Evolutionary conservation across 495 filamentous ascomycete species (phyloP), one percentile per base, ranked within the genome.

Genomic region (Penicillium riverlandense): DNA sequence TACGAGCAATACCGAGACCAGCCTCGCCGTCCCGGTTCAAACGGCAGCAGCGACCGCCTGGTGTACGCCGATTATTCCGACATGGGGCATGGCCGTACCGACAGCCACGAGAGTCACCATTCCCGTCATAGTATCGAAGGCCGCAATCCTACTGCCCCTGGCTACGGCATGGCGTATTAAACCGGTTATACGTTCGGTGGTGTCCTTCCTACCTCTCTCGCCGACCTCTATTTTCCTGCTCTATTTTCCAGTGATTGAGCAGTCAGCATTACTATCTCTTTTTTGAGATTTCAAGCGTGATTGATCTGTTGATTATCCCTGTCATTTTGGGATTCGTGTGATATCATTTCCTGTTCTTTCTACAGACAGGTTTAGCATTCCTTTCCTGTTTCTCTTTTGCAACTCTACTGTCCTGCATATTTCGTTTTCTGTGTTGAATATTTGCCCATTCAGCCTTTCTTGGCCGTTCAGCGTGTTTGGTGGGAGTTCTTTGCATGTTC

Each of bases 1-100:
- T 66, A 67, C 41, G 66, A 67, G 37, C 57, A 71, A 4, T 75
- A 73, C 49, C 63, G 65, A 15, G 67, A 76, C 38, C 56, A 68
- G 31, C 35, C 56, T 22, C 50, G 58, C 29, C 53, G 65, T 29
- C 53, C 57, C 29, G 52, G 50, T 37, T 60, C 58, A 22, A 52
- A 42, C 7, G 63, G 64, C 28, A 75, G 71, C 43, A 62, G 61
- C 10, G 70, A 76, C 7, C 50, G 56, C 4, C 42, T 78, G 31
- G 66, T 75, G 2, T 51, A 62, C 9, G 48, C 64, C n/a, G 65
- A 62, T 11, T 64, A 66, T 33, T 22, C 22, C 22, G 52, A 50
- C 31, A 59, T 67, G 27, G 65, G 66, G 30, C 59, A 65, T 32
- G 58, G 55, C 35, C 65, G 69, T 39, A 69, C 51, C 36, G n/a